phyloP scores from a whole-genome alignment of 2,329 filamentous ascomycete genomes.

The Curvularia sp. region DNA sequence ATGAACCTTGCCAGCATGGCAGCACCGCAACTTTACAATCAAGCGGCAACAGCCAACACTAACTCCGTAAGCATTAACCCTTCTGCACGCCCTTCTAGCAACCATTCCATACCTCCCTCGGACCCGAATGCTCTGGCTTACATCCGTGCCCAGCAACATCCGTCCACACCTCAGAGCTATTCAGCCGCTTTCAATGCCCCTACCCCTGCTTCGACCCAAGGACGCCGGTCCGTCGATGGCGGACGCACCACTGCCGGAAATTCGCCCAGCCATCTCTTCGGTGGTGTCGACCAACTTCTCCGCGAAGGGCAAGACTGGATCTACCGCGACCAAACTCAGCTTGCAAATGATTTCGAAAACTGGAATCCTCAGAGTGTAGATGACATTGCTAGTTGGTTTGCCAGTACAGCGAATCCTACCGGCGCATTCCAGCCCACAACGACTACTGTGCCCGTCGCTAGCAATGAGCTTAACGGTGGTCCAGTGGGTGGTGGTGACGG shows the following conservation, averaged over 20 bases:
- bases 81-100: constrained; percentile 37
- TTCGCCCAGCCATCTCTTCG: constrained; percentile 62
- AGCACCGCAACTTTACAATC: constrained; percentile 37
- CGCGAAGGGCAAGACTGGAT: constrained; percentile 69
- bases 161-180: constrained; percentile 23
- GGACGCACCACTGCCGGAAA: constrained; percentile 39
- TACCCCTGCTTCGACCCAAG: constrained; percentile 34
- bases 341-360: constrained; percentile 68
- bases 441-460: constrained; percentile 6
- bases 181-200: constrained; percentile 26
- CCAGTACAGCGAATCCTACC: constrained; percentile 25
- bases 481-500: constrained; percentile 23
- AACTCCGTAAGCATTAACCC: constrained; percentile 32
- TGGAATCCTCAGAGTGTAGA: constrained; percentile 55
- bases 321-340: constrained; percentile 66
- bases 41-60: constrained; percentile 24
- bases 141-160: constrained; percentile 41
- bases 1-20: constrained; percentile 35
- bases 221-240: constrained; percentile 38
- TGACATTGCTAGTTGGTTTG: constrained; percentile 44
- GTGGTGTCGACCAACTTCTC: constrained; percentile 66
- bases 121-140: constrained; percentile 41
- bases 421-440: constrained; percentile 12
- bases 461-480: constrained; percentile 27
- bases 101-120: constrained; percentile 42